phyloP scores from a whole-genome alignment of 192 early-diverging fungal genomes.

The Coemansia sp. region DNA sequence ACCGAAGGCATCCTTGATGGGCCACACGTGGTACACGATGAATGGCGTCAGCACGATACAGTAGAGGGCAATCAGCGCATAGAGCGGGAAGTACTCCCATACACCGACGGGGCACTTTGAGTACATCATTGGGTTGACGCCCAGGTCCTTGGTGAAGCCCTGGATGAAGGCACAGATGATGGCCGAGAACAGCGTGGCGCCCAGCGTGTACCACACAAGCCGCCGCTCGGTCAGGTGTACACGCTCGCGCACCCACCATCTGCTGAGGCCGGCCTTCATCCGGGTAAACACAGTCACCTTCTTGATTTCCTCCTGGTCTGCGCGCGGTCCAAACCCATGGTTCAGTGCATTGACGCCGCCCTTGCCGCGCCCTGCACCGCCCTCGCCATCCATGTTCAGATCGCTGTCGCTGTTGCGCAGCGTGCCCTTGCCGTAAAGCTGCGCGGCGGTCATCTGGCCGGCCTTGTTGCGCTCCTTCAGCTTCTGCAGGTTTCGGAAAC shows the following conservation, averaged over 20 bases:
- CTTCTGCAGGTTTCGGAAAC: slow-evolving; percentile 51
- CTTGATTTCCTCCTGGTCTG: background rate
- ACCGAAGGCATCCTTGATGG: slow-evolving; percentile 51
- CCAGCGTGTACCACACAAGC: slow-evolving; percentile 45
- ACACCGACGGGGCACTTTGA: slow-evolving; percentile 49
- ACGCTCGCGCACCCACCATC: slow-evolving; percentile 43
- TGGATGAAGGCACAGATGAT: slow-evolving; percentile 48
- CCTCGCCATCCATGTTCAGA: background rate
- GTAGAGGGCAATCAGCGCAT: slow-evolving; percentile 46
- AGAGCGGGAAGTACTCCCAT: slow-evolving; percentile 56
- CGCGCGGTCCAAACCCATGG: background rate
- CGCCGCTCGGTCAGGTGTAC: slow-evolving; percentile 50
- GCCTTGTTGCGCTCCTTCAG: slow-evolving; percentile 53
- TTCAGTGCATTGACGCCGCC: background rate
- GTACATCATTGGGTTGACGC: slow-evolving; percentile 45
- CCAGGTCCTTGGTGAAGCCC: slow-evolving; percentile 45
- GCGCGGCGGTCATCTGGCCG: slow-evolving; percentile 53
- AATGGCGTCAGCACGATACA: slow-evolving; percentile 45
- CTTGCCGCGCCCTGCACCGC: background rate
- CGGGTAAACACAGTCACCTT: background rate
- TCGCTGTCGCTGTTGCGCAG: slow-evolving; percentile 30
- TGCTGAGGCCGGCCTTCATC: slow-evolving; percentile 1
- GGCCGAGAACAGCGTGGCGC: slow-evolving; percentile 34
- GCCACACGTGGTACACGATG: slow-evolving; percentile 55
- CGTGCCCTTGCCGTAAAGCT: slow-evolving; percentile 49